Evolutionary conservation across 306 rosid species (phyloP).

Genomic region (Arachis stenosperma): DNA sequence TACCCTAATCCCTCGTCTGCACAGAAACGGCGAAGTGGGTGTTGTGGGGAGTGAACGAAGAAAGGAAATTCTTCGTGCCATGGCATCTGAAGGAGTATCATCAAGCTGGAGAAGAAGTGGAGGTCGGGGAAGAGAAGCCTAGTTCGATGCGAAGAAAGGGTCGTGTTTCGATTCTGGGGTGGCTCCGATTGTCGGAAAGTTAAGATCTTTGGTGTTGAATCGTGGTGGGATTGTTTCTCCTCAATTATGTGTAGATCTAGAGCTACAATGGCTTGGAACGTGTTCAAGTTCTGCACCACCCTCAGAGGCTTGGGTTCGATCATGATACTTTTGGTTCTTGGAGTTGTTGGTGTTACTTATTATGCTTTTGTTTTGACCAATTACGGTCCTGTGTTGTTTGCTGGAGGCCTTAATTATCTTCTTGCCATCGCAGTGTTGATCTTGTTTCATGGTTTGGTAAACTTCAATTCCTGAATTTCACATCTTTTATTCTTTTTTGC

Average conservation of each 20-base stretch:
- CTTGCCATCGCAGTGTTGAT: conserved; percentile 71
- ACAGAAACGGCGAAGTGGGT: no score
- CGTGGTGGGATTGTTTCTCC: conserved; percentile 29
- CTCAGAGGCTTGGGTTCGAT: conserved; percentile 96
- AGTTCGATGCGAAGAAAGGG: not conserved
- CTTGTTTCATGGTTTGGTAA: conserved; percentile 90
- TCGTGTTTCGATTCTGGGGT: conserved; percentile 19
- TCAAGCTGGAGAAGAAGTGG: no score
- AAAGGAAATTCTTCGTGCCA: no score
- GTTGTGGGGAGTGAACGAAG: no score
- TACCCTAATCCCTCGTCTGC: no score
- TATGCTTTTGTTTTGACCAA: conserved; percentile 93
- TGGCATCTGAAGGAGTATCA: no score
- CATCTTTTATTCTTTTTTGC: not conserved
- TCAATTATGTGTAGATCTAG: conserved; percentile 96
- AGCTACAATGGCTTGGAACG: conserved; percentile 97
- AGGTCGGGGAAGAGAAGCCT: no score
- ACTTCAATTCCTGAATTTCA: conserved; percentile 22
- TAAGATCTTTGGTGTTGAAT: conserved; percentile 30
- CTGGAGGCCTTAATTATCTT: conserved; percentile 72
- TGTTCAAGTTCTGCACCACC: conserved; percentile 98
- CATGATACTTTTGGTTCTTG: conserved; percentile 94
- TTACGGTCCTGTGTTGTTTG: conserved; percentile 80
- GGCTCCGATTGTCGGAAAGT: not conserved
- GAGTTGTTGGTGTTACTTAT: conserved; percentile 94